Percentiles rank a stretch among this genome's conserved stretches.
phyloP scores from a whole-genome alignment of 352 stramenopile species.

The Phytophthora chlamydospora region DNA sequence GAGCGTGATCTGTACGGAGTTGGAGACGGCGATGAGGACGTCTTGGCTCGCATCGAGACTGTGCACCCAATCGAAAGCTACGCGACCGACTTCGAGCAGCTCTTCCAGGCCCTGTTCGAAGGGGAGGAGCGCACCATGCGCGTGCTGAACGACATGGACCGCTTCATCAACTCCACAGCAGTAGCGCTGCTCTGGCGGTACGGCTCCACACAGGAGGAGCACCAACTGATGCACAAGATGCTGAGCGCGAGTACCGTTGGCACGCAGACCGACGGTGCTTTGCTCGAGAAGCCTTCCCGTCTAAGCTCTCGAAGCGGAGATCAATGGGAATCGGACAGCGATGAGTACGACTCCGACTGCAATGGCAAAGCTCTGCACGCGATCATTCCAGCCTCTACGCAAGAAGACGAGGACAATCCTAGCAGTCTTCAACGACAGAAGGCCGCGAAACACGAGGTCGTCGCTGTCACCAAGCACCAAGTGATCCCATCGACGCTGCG shows the following conservation, averaged over 20 bases:
- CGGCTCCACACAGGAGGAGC: slow-evolving; percentile 53
- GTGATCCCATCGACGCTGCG: slow-evolving; percentile 58
- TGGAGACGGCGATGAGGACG: slow-evolving; percentile 36
- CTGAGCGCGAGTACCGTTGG: slow-evolving; percentile 41
- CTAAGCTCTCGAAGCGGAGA: slow-evolving; percentile 19
- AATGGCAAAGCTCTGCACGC: neutral
- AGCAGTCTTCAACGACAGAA: slow-evolving; percentile 6
- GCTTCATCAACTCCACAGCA: slow-evolving; percentile 73
- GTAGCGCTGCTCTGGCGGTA: slow-evolving; percentile 75
- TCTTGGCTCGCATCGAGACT: slow-evolving; percentile 39
- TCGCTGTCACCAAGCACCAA: slow-evolving; percentile 46
- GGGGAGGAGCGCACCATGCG: slow-evolving; percentile 46
- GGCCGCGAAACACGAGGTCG: slow-evolving; percentile 10
- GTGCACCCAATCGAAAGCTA: slow-evolving; percentile 61
- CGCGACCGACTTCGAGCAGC: slow-evolving; percentile 62
- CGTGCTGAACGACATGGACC: slow-evolving; percentile 63
- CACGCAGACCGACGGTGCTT: slow-evolving; percentile 42
- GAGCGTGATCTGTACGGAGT: slow-evolving; percentile 60
- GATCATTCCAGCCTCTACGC: neutral
- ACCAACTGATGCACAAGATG: slow-evolving; percentile 65
- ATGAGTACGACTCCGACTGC: slow-evolving; percentile 21
- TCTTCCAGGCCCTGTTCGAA: slow-evolving; percentile 53
- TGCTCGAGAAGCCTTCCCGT: slow-evolving; percentile 17
- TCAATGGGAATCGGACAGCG: slow-evolving; percentile 24
- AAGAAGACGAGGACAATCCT: slow-evolving; percentile 13